Base-by-base conservation (phyloP, 2,329 filamentous ascomycete species). In the Talaromyces funiculosus region DNA sequence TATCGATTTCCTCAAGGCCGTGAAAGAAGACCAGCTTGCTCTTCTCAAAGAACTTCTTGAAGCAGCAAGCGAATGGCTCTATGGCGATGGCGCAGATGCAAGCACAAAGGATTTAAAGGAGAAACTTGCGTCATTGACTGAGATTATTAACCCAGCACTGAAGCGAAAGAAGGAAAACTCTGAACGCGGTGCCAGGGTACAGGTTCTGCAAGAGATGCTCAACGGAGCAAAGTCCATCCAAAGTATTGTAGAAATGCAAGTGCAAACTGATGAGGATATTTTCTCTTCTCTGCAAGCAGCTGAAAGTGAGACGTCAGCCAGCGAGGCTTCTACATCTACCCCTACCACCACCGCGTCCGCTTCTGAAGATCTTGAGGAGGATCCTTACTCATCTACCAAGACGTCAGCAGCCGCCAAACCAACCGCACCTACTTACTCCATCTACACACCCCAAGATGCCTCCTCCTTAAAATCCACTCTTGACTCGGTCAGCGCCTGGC, bases 1-100 rank as follows among this genome's bases (percentile, higher is more conserved):
- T 62, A 86, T 90, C 53, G 81, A 82, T 0, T 97, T 97, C 72
- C 79, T 89, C 57, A 81, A 82, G 12, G 85, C 83, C 3, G 89
- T 92, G 33, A 93, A 88, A 9, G 78, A 85, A 3, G 81, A 84
- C 20, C 84, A 92, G 70, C 84, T 90, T 51, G 73, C 81, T 6
- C 75, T 78, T n/a, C 81, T 97, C 12, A 83, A 88, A 67, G 79
- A 85, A 63, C 86, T 87, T 69, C 82, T 90, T 40, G 82, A 84
- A 63, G 84, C 85, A 53, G 83, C 86, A 22, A 89, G 90, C 67
- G 92, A 96, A 10, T 99, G 94, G 93, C 85, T 99, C 62, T 94
- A 96, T 72, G 90, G 85, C 16, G 92, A 92, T 51, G 91, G 93
- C 60, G 82, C 84, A 16, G 86, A 92, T 53, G 92, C 94, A 4